Evolutionary conservation across 306 rosid genomes (phyloP).

Genomic region (Pyrus betulifolia): DNA sequence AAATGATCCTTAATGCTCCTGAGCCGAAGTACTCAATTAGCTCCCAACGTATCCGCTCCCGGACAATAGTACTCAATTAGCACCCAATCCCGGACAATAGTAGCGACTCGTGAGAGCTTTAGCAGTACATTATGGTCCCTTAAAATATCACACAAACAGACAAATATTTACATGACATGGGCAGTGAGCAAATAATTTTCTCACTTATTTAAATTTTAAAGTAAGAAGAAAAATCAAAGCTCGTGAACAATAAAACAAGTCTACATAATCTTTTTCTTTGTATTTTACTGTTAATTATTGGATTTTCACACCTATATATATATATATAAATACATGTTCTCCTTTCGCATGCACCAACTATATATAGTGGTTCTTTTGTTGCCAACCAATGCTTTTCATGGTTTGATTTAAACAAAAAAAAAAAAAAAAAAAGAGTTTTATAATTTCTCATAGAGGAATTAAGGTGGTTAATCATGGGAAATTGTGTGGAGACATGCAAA

Average conservation of each 20-base stretch:
- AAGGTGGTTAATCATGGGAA: constrained; percentile 41
- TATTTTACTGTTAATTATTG: neutral
- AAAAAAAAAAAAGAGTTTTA: neutral
- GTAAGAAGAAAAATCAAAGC: neutral
- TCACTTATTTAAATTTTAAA: neutral
- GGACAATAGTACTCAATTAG: too few relatives aligned
- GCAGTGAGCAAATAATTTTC: neutral
- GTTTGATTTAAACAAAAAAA: neutral
- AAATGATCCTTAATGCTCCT: too few relatives aligned
- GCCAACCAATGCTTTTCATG: neutral
- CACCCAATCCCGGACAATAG: neutral
- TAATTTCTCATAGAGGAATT: neutral
- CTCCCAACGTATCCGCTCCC: too few relatives aligned
- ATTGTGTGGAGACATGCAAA: constrained; percentile 53
- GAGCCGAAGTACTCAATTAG: too few relatives aligned
- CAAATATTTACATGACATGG: neutral
- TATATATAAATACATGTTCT: neutral
- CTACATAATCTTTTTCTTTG: neutral
- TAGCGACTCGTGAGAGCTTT: neutral
- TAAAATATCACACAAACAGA: neutral
- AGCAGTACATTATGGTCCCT: neutral
- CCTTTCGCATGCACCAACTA: neutral
- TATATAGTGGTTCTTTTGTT: neutral
- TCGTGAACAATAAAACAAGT: neutral
- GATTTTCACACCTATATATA: neutral